Conservation (phyloP, 2,329 filamentous ascomycete species). For the Nothopassalora personata region DNA sequence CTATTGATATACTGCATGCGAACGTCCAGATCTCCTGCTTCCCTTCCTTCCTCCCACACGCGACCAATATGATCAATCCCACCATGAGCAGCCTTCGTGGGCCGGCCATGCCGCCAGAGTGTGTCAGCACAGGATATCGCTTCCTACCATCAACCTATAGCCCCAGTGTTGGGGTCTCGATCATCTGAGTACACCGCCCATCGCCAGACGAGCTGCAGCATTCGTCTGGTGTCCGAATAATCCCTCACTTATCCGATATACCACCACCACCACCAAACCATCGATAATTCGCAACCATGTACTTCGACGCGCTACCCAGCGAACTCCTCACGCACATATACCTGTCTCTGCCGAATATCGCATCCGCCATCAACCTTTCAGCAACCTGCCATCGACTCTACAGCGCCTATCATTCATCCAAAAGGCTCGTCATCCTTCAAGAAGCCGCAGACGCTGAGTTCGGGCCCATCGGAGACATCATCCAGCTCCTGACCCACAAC, state of each 20-base stretch:
- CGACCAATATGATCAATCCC: conserved; percentile 14
- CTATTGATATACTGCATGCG: not conserved
- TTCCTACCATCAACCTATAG: conserved; percentile 38
- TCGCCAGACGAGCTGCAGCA: conserved; percentile 19
- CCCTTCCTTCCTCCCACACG: conserved; percentile 11
- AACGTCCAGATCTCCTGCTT: conserved; percentile 4
- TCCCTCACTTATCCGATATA: not conserved
- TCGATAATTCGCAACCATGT: conserved; percentile 41
- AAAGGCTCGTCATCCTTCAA: conserved; percentile 51
- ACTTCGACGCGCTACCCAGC: conserved; percentile 51
- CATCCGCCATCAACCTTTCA: conserved; percentile 51
- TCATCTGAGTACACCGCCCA: conserved; percentile 35
- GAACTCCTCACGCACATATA: conserved; percentile 56
- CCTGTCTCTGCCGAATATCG: conserved; percentile 47
- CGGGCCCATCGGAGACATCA: conserved; percentile 54
- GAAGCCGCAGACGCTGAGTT: conserved; percentile 51
- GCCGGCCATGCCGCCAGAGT: conserved; percentile 12
- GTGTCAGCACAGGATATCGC: conserved; percentile 20
- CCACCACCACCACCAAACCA: not conserved
- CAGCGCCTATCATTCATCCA: conserved; percentile 48
- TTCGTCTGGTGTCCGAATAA: conserved; percentile 15
- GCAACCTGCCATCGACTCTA: conserved; percentile 52
- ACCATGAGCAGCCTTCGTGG: conserved; percentile 15
- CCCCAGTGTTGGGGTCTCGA: conserved; percentile 51
- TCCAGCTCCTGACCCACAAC: conserved; percentile 58